phyloP scores from a whole-genome alignment of 2,329 filamentous ascomycete species.

The Scedosporium aurantiacum region DNA sequence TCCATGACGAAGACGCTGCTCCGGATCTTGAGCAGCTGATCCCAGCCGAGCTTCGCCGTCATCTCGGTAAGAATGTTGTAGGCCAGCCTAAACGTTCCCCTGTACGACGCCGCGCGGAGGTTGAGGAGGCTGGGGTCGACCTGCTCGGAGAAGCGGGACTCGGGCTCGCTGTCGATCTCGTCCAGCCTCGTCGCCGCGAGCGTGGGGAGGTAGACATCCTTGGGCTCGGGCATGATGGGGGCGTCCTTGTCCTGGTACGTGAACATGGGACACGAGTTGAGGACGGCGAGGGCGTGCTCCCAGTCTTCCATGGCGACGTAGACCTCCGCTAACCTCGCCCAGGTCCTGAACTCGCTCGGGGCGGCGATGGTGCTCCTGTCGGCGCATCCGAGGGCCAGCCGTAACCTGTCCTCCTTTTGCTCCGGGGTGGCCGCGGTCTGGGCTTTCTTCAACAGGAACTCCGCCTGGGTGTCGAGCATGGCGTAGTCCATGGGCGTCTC shows the following conservation, averaged over 20 bases:
- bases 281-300: conserved; percentile 86
- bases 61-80: conserved; percentile 93
- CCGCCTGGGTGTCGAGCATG: conserved; percentile 85
- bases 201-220: conserved; percentile 76
- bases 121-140: conserved; percentile 80
- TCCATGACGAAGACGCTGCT: conserved; percentile 99
- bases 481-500: conserved; percentile 96
- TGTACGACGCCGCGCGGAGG: conserved; percentile 78
- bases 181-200: conserved; percentile 83
- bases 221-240: conserved; percentile 85
- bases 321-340: conserved; percentile 86
- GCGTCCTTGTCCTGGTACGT: conserved; percentile 98
- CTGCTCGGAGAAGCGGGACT: conserved; percentile 69
- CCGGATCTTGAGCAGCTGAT: conserved; percentile 84
- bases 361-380: conserved; percentile 91
- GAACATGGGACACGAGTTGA: conserved; percentile 99
- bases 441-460: conserved; percentile 83
- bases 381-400: conserved; percentile 83
- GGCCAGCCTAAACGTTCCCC: conserved; percentile 89
- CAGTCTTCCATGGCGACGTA: conserved; percentile 92
- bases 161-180: conserved; percentile 87
- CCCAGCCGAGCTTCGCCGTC: conserved; percentile 95
- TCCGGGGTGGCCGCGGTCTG: conserved; percentile 40
- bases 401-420: conserved; percentile 55
- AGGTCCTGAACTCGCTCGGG: conserved; percentile 93